Conservation (phyloP, 1,139 yeast species). For the Saccharomyces hybrid region DNA sequence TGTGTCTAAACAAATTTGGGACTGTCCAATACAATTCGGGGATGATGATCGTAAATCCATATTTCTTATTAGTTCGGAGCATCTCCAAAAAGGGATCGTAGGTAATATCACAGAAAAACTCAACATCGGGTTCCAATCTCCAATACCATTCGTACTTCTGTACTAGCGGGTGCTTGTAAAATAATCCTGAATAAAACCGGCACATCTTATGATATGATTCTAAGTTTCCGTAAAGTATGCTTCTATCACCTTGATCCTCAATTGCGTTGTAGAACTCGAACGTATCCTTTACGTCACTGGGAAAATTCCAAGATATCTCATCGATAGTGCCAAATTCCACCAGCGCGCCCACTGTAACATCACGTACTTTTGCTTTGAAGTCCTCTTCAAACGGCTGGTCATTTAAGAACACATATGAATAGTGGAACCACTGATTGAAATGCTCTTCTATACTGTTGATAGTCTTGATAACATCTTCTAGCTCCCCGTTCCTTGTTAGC, state of each 20-base stretch:
- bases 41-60: constrained; percentile 76
- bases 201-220: constrained; percentile 67
- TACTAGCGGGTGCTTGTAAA: constrained; percentile 67
- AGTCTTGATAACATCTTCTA: constrained; percentile 60
- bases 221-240: constrained; percentile 72
- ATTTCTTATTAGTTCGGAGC: constrained; percentile 60
- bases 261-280: constrained; percentile 41
- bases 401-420: constrained; percentile 84
- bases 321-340: constrained; percentile 23
- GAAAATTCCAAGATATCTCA: constrained; percentile 33
- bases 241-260: constrained; percentile 69
- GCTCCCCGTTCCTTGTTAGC: constrained; percentile 68
- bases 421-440: constrained; percentile 83
- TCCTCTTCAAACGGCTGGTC: constrained; percentile 63
- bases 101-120: constrained; percentile 81
- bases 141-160: constrained; percentile 77
- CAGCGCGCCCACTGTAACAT: constrained; percentile 47
- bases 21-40: constrained; percentile 71
- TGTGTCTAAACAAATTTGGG: constrained; percentile 69
- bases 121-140: constrained; percentile 90
- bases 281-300: constrained; percentile 20
- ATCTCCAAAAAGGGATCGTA: constrained; percentile 85
- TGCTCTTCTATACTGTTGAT: constrained; percentile 72
- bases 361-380: constrained; percentile 46
- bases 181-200: constrained; percentile 70